phyloP scores from a whole-genome alignment of 768 basidiomycete species.

The Kwoniella shandongensis region DNA sequence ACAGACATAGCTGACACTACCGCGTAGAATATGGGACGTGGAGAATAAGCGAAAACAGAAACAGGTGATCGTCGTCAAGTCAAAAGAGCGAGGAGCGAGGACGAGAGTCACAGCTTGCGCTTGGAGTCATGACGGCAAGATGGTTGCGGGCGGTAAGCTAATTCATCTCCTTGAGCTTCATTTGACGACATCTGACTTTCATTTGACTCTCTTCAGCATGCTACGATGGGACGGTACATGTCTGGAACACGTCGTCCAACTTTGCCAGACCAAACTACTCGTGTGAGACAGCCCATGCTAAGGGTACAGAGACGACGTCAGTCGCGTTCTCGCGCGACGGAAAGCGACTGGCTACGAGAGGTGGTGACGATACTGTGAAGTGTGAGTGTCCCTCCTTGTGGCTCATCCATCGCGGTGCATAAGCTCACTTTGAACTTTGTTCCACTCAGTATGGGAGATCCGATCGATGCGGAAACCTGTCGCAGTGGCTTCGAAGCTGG shows the following conservation, averaged over 20 bases:
- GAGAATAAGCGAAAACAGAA: slow-evolving; percentile 92
- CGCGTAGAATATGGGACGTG: slow-evolving; percentile 82
- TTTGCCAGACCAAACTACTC: slow-evolving; percentile 86
- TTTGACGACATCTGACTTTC: neutral
- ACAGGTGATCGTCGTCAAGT: slow-evolving; percentile 92
- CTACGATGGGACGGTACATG: slow-evolving; percentile 84
- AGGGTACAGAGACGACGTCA: slow-evolving; percentile 81
- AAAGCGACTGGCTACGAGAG: slow-evolving; percentile 77
- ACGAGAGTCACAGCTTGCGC: slow-evolving; percentile 85
- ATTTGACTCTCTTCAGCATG: slow-evolving; percentile 61
- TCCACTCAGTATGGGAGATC: slow-evolving; percentile 81
- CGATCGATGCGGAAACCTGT: slow-evolving; percentile 88
- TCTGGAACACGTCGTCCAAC: slow-evolving; percentile 91
- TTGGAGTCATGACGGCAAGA: slow-evolving; percentile 84
- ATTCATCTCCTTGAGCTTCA: neutral
- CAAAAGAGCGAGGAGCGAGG: slow-evolving; percentile 88
- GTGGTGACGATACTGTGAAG: slow-evolving; percentile 94
- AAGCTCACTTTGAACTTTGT: neutral
- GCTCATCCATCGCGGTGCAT: neutral
- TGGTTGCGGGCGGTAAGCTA: slow-evolving; percentile 78
- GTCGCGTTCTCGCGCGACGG: slow-evolving; percentile 87
- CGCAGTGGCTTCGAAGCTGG: slow-evolving; percentile 63
- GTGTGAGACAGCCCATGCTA: slow-evolving; percentile 81
- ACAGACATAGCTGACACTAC: neutral
- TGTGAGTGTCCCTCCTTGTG: slow-evolving; percentile 59